These are phyloP conservation scores for Aspergillus thermomutatus DNA, from an alignment of 2,329 filamentous ascomycete species.

Conservation along the genomic window DNA sequence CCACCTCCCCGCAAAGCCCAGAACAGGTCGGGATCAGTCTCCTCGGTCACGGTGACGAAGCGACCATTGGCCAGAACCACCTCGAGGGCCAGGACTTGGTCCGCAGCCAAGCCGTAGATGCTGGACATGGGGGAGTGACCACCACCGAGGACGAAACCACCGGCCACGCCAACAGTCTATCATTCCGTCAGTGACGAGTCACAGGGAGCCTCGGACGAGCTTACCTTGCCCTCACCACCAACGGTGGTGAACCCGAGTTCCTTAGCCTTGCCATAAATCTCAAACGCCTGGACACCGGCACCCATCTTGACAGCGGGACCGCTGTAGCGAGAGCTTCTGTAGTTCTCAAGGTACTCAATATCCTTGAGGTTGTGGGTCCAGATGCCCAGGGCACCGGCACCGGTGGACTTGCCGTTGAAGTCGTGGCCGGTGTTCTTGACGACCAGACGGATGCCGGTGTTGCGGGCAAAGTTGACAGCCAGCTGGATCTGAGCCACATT, in stretches of 20 bases:
- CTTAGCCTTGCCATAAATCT: conserved; percentile 47
- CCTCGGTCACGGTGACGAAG: conserved; percentile 25
- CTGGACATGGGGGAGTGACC: conserved; percentile 56
- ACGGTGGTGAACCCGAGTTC: conserved; percentile 49
- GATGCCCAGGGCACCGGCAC: conserved; percentile 46
- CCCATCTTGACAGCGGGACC: conserved; percentile 54
- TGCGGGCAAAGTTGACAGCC: conserved; percentile 26
- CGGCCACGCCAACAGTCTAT: conserved; percentile 54
- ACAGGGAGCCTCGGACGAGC: conserved; percentile 26
- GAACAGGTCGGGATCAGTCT: conserved; percentile 55
- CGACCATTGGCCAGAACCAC: conserved; percentile 23
- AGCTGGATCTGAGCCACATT: conserved; percentile 33
- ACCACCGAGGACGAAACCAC: conserved; percentile 60
- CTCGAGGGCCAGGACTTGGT: conserved; percentile 26
- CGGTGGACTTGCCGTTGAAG: conserved; percentile 47
- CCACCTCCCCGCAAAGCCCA: conserved; percentile 63
- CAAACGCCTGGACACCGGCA: conserved; percentile 51
- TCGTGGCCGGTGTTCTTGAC: conserved; percentile 49
- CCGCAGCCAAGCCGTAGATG: conserved; percentile 50
- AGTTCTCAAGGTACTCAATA: conserved; percentile 40
- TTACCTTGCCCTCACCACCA: conserved; percentile 41
- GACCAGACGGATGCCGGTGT: conserved; percentile 32
- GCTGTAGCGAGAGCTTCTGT: conserved; percentile 40
- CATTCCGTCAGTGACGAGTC: no score
- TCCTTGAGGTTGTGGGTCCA: conserved; percentile 51